A percentile compares a stretch with the other conserved stretches of the same genome.
phyloP scores from a whole-genome alignment of 1,139 yeast genomes.

The Blastobotrys apis region DNA sequence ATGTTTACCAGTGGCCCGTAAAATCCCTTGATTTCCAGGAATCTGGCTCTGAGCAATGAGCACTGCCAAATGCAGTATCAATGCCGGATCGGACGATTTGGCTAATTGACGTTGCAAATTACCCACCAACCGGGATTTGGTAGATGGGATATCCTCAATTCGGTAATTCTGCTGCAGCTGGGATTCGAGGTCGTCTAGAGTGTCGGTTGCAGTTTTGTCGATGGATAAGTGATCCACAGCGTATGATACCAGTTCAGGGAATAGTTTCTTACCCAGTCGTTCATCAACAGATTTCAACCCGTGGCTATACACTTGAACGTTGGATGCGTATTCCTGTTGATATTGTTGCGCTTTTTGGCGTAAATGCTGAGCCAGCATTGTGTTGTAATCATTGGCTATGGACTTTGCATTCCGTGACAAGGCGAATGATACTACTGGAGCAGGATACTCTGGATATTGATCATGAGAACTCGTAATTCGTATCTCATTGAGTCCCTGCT shows the following conservation, averaged over 20 bases:
- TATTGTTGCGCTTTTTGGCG: neutral
- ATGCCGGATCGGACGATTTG: conserved; percentile 22
- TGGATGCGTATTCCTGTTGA: conserved; percentile 4
- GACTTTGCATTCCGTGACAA: neutral
- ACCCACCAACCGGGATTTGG: conserved; percentile 1
- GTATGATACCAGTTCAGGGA: conserved; percentile 5
- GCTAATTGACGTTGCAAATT: neutral
- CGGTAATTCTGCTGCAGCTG: neutral
- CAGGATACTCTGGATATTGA: neutral
- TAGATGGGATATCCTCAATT: neutral
- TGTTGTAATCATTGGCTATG: neutral
- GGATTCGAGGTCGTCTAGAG: conserved; percentile 2
- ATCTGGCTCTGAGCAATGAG: conserved; percentile 23
- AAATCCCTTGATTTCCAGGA: conserved; percentile 19
- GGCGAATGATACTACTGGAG: neutral
- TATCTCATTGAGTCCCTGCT: neutral
- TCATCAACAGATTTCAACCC: conserved; percentile 9
- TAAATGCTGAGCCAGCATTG: neutral
- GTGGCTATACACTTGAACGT: conserved; percentile 5
- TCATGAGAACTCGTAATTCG: no score
- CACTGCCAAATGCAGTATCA: conserved; percentile 29
- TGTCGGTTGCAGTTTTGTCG: neutral
- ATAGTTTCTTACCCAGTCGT: conserved; percentile 4
- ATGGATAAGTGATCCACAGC: conserved; percentile 7
- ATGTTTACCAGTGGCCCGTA: conserved; percentile 32